Base-by-base conservation (phyloP, 306 rosid genomes). In the Elaeagnus macrophylla region DNA sequence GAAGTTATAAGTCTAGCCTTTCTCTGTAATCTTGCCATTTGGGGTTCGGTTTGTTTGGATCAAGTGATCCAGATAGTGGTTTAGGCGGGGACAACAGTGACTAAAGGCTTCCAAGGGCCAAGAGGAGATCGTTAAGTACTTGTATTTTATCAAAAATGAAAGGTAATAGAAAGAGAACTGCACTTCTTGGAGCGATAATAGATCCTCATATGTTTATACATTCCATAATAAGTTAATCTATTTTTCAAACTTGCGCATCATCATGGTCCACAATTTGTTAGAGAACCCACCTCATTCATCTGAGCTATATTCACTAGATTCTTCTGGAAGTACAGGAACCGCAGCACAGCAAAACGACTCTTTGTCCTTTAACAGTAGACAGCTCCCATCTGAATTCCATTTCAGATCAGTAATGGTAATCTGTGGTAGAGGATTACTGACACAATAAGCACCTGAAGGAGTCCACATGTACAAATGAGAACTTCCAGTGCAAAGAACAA, bases 331-430 rank as follows among this genome's bases (percentile, higher is more conserved):
- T 20, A 71, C 53, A 41, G 95, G 85, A 12, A 78, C 75, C 18
- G 87, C 86, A 54, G 87, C 95, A 37, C 97, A 91, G 62, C 97
- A 91, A 63, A 86, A 91, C 9, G 86, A 73, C 51, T 91, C 97
- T 64, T 87, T 91, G 67, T 91, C 96, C 82, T 86, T 91, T 1
- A 91, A 86, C 67, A 91, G 76, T 48, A 91, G 77, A 66, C 97
- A 86, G 72, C 97, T 84, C 37, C 97, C 97, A 80, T 86, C 87
- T 3, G 81, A 80, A 77, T 86, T 91, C 97, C 97, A 91, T 70
- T 84, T 86, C 59, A 91, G 82, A 73, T 91, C 96, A 4, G 77
- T 72, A 51, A 80, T 71, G 41, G 70, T 62, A 62, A 82, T 79
- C 60, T 78, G 91, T 3, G 82, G 81, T 14, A 69, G 77, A 0